Evolutionary conservation across 2,329 filamentous ascomycete genomes (phyloP).

Genomic region (Dactylonectria macrodidyma): DNA sequence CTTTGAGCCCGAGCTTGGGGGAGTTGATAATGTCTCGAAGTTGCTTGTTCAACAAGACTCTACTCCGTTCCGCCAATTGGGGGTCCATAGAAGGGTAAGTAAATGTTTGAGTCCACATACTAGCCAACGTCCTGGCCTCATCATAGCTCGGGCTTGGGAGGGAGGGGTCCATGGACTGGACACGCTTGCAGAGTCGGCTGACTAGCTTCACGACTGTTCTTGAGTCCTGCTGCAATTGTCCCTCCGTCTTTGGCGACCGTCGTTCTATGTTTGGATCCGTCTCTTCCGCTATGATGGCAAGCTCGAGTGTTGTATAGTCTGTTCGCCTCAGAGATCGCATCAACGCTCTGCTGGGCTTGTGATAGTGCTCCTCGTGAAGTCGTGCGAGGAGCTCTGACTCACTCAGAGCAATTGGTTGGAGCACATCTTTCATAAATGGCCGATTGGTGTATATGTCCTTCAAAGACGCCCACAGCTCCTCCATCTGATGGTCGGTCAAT

Average conservation of each 20-base stretch:
- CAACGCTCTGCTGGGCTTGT: conserved; percentile 40
- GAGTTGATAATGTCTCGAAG: conserved; percentile 49
- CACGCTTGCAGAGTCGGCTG: conserved; percentile 49
- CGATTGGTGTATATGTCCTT: conserved; percentile 51
- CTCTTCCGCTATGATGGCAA: conserved; percentile 49
- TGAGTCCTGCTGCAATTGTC: conserved; percentile 49
- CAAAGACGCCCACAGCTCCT: conserved; percentile 50
- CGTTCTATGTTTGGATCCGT: conserved; percentile 32
- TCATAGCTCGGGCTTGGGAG: conserved; percentile 47
- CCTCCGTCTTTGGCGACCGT: conserved; percentile 43
- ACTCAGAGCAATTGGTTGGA: conserved; percentile 48
- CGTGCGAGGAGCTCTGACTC: conserved; percentile 47
- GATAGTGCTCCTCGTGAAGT: conserved; percentile 50
- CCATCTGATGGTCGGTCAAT: conserved; percentile 50
- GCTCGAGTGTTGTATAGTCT: conserved; percentile 51
- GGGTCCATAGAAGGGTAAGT: conserved; percentile 50
- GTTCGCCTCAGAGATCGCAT: conserved; percentile 42
- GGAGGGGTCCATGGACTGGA: conserved; percentile 39
- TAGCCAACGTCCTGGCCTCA: conserved; percentile 47
- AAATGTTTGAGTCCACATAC: conserved; percentile 37
- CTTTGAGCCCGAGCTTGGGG: conserved; percentile 46
- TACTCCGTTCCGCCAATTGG: conserved; percentile 44
- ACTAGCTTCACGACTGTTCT: conserved; percentile 48
- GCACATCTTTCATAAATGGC: conserved; percentile 55
- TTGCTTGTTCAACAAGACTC: conserved; percentile 47